Conservation (phyloP, 2,329 filamentous ascomycete genomes). For the Colletotrichum sp. region DNA sequence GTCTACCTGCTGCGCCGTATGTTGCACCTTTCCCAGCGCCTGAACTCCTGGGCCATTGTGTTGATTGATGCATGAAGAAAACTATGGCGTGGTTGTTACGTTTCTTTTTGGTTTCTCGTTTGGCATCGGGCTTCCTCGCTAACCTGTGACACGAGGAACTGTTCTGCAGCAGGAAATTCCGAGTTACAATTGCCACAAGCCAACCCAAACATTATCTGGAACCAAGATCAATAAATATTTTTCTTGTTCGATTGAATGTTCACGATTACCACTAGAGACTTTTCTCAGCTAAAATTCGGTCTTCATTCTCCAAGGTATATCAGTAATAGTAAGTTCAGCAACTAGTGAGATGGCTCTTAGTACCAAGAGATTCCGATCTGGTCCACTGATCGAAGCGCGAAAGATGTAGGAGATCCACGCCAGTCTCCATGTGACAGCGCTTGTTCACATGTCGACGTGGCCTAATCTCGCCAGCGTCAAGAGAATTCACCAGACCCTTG, state of each 20-base stretch:
- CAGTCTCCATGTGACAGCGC: background rate
- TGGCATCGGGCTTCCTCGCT: background rate
- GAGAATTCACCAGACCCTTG: background rate
- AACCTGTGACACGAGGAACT: background rate
- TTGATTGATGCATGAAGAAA: background rate
- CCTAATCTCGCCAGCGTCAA: background rate
- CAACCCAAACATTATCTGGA: accelerated
- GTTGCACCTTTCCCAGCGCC: background rate
- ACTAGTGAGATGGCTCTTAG: background rate
- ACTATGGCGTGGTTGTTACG: background rate
- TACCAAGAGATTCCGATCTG: background rate
- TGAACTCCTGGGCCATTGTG: background rate
- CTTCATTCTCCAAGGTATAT: background rate
- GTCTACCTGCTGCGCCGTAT: background rate
- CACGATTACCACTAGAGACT: accelerated
- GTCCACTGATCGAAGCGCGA: background rate
- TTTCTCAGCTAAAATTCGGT: background rate
- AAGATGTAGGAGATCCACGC: background rate
- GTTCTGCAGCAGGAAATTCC: background rate
- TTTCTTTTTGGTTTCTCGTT: background rate
- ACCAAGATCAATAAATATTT: background rate
- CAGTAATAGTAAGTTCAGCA: background rate
- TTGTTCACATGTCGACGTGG: background rate
- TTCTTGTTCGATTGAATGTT: too few relatives aligned
- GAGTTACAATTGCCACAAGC: background rate